Percentiles rank a stretch among this genome's conserved stretches.
Conservation (phyloP, 768 basidiomycete genomes). For the Russula sp. region DNA sequence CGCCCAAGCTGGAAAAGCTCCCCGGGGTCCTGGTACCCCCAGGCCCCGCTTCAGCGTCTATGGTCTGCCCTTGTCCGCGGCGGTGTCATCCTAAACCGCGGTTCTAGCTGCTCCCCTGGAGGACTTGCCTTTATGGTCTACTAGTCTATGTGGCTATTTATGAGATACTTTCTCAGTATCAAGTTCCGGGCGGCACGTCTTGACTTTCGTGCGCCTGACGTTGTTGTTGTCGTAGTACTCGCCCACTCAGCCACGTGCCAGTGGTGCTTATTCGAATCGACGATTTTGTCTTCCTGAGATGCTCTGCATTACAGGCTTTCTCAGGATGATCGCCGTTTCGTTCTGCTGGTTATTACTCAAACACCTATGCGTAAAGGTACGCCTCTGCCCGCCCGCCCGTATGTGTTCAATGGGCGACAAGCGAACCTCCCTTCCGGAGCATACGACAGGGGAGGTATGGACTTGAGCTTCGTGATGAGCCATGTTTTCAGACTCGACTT, state of each 20-base stretch:
- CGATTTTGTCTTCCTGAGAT: neutral
- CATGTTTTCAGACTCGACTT: neutral
- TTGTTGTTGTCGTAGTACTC: neutral
- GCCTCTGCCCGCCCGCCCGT: neutral
- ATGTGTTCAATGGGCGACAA: neutral
- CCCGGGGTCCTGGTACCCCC: neutral
- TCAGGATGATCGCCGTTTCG: neutral
- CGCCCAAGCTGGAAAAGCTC: neutral
- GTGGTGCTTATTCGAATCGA: neutral
- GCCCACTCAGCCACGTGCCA: neutral
- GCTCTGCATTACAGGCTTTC: neutral
- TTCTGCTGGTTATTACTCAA: neutral
- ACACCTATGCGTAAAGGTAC: neutral
- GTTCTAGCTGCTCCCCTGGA: neutral
- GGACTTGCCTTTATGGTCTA: neutral
- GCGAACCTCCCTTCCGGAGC: neutral
- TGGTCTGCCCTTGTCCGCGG: neutral
- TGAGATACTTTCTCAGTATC: neutral
- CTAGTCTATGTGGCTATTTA: neutral
- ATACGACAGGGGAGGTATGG: neutral
- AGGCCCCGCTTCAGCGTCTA: neutral
- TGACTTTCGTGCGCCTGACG: neutral
- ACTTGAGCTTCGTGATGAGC: neutral
- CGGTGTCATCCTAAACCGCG: neutral
- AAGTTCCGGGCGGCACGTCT: neutral